Evolutionary conservation across 805 yeast genomes (phyloP), one percentile per base, ranked within the genome.

Genomic region (Kodamaea sagamina): DNA sequence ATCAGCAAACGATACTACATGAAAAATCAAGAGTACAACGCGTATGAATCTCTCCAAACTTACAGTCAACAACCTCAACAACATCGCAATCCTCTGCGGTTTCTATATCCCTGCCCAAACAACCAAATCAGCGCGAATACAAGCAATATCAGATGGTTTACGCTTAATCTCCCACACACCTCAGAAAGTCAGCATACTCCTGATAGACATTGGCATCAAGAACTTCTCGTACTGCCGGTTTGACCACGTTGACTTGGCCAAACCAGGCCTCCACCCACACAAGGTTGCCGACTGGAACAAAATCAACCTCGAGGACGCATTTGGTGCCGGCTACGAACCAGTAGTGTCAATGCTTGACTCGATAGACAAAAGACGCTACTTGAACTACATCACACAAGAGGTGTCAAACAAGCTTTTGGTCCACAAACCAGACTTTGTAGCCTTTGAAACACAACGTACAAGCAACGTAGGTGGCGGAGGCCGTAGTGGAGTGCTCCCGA

Each of bases 131-230:
- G 47, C 54, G 2, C 43, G 53, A 17, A 29, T 50, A n/a, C 38
- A 42, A 8, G 15, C 42, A 11, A 43, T 48, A 3, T 22, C 35
- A 10, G 25, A 42, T 12, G 49, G 52, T 29, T 32, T 49, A 19
- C 16, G 38, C 43, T 34, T 46, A 32, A 31, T 43, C 41, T 10
- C 26, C 27, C 25, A 31, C 18, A 6, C 44, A 18, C 46, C 52
- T 39, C 11, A 25, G 4, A 26, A 54, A 41, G 11, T 41, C 29
- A 46, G 43, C 21, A 32, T 59, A 8, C 42, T 67, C 3, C 56
- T 72, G 17, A 55, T 71, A 6, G 76, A 71, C 46, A 60, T 71
- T 9, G 76, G 76, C 5, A 47, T 70, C 43, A 68, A 68, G 52
- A 69, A 71, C 54, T 68, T 71, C 46, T 60, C 72, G 6, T 68